Percentiles rank a stretch among this genome's conserved stretches.
These are phyloP conservation scores for Cryptomeria japonica DNA, from an alignment of 75 land plant genomes.

Conservation along the genomic window DNA sequence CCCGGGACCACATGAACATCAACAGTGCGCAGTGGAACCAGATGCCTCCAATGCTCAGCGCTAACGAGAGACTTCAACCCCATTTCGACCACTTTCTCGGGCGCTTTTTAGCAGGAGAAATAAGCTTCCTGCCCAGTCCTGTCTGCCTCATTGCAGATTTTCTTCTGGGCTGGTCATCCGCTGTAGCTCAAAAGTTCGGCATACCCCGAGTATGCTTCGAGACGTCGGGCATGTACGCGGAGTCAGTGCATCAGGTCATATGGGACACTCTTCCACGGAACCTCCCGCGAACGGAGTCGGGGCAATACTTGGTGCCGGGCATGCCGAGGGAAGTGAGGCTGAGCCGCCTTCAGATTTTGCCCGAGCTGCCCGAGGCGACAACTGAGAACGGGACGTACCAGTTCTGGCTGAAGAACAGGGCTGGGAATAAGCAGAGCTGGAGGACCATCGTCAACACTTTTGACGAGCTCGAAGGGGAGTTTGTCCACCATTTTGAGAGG, in stretches of 20 bases:
- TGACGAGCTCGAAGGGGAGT: conserved; percentile 3
- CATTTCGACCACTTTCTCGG: conserved; percentile 3
- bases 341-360: not conserved
- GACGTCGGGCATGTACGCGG: not conserved
- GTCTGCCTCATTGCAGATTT: conserved; percentile 3
- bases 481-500: conserved; percentile 3
- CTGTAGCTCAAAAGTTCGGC: not conserved
- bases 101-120: not conserved
- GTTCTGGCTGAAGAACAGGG: not conserved
- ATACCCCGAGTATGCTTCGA: conserved; percentile 2
- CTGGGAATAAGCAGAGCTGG: not conserved
- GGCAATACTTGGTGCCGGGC: not conserved
- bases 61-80: not conserved
- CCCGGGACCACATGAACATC: not conserved
- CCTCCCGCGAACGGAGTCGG: not conserved
- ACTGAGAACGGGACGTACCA: not conserved
- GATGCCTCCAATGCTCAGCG: not conserved
- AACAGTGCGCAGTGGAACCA: not conserved
- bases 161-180: conserved; percentile 8
- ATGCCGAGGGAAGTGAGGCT: conserved; percentile 1
- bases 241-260: conserved; percentile 5
- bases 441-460: conserved; percentile 2
- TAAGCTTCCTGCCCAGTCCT: not conserved
- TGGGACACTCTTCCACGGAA: conserved; percentile 5
- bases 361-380: not conserved